phyloP scores from a whole-genome alignment of 257 asterid genomes.

The Solanum peruvianum region DNA sequence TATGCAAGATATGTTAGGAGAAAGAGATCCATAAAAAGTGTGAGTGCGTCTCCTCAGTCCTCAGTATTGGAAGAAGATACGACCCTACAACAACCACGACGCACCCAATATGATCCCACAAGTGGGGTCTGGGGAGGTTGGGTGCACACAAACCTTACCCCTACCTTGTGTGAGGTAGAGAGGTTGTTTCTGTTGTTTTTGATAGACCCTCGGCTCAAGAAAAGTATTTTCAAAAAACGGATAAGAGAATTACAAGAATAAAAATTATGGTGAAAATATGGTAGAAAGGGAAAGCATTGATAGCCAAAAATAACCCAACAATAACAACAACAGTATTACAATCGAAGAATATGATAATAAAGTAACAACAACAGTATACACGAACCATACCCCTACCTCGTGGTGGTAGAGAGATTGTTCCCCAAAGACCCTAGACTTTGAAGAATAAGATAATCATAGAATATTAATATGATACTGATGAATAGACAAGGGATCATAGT shows the following conservation, averaged over 20 bases:
- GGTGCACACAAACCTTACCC: not conserved
- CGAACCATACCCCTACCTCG: not conserved
- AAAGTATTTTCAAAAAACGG: not conserved
- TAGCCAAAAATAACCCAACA: not conserved
- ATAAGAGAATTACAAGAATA: not conserved
- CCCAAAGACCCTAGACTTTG: not conserved
- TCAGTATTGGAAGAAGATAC: not conserved
- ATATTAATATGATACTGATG: not conserved
- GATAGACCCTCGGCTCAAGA: not conserved
- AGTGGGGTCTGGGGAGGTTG: not conserved
- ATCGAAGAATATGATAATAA: not conserved
- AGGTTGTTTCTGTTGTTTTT: not conserved
- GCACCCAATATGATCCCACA: not conserved
- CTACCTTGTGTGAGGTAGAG: not conserved
- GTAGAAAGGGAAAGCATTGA: not conserved
- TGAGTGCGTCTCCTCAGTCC: not conserved
- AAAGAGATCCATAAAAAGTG: not conserved
- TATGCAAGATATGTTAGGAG: not conserved
- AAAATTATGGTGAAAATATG: not conserved
- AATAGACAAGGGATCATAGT: not conserved
- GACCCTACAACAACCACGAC: not conserved
- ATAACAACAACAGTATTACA: not conserved
- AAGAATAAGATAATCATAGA: not conserved
- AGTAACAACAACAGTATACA: not conserved
- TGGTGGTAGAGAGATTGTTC: not conserved